Percentiles rank a stretch among this genome's conserved stretches.
phyloP scores from a whole-genome alignment of 345 rosid genomes.

The Ceriops zippeliana region DNA sequence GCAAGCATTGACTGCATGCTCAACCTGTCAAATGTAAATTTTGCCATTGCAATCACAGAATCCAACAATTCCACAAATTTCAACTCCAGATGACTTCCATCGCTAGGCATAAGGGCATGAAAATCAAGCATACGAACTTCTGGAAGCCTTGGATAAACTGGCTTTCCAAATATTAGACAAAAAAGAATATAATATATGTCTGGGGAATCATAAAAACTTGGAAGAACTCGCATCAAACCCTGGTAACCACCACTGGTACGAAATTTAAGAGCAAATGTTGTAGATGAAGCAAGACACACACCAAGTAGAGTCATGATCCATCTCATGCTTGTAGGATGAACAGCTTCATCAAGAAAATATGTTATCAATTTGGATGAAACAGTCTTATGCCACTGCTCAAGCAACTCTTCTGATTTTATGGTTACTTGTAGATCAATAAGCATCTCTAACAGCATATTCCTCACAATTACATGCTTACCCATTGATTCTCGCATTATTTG shows the following conservation, averaged over 20 bases:
- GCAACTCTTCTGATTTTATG: constrained; percentile 84
- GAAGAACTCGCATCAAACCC: constrained; percentile 80
- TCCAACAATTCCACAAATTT: constrained; percentile 92
- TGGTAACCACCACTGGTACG: constrained; percentile 96
- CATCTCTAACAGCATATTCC: constrained; percentile 99
- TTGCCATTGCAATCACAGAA: constrained; percentile 88
- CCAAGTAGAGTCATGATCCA: constrained; percentile 99
- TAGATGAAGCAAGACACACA: constrained; percentile 85
- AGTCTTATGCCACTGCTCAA: constrained; percentile 98
- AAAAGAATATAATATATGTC: constrained; percentile 95
- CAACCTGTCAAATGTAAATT: constrained; percentile 90
- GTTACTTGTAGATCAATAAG: constrained; percentile 99
- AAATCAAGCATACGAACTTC: constrained; percentile 99
- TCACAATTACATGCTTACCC: constrained; percentile 98
- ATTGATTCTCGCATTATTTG: constrained; percentile 72
- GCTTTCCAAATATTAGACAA: constrained; percentile 90
- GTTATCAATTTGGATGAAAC: constrained; percentile 95
- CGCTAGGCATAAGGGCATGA: constrained; percentile 93
- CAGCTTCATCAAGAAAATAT: constrained; percentile 98
- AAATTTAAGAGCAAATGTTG: constrained; percentile 87
- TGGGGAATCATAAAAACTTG: constrained; percentile 95
- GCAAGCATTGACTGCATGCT: constrained; percentile 85
- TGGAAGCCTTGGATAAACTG: constrained; percentile 94
- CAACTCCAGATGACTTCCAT: constrained; percentile 71
- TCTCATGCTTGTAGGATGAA: constrained; percentile 99